Conservation (phyloP, 495 filamentous ascomycete genomes). For the Penicillium herquei region DNA sequence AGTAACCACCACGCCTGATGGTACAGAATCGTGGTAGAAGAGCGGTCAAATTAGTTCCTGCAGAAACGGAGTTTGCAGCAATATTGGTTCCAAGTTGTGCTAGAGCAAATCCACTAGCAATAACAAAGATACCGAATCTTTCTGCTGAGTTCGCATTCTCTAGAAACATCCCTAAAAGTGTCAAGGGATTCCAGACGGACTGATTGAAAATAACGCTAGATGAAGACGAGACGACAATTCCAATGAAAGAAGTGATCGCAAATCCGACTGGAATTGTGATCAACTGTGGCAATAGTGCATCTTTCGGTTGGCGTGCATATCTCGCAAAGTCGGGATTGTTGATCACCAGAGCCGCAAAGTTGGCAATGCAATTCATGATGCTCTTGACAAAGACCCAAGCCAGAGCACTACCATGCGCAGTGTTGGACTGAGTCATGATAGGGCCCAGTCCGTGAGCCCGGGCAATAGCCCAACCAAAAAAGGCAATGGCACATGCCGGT, state of each 20-base stretch:
- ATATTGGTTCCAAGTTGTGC: slow-evolving; percentile 91
- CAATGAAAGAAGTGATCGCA: slow-evolving; percentile 83
- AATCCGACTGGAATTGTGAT: slow-evolving; percentile 82
- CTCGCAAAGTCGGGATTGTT: slow-evolving; percentile 86
- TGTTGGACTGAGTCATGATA: slow-evolving; percentile 68
- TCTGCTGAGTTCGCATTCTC: slow-evolving; percentile 65
- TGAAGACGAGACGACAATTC: slow-evolving; percentile 85
- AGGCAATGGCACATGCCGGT: slow-evolving; percentile 73
- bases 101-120: slow-evolving; percentile 75
- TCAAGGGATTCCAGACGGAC: slow-evolving; percentile 82
- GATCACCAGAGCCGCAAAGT: slow-evolving; percentile 76
- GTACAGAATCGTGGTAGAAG: slow-evolving; percentile 78
- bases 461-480: slow-evolving; percentile 84
- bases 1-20: slow-evolving; percentile 83
- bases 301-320: slow-evolving; percentile 75
- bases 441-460: slow-evolving; percentile 79
- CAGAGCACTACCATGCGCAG: slow-evolving; percentile 61
- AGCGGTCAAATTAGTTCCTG: slow-evolving; percentile 89
- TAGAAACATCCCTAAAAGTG: slow-evolving; percentile 69
- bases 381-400: slow-evolving; percentile 79
- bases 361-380: slow-evolving; percentile 83
- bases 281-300: slow-evolving; percentile 80
- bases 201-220: slow-evolving; percentile 71
- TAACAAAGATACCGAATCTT: slow-evolving; percentile 84
- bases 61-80: slow-evolving; percentile 83